Base-by-base conservation (phyloP, 352 stramenopile species). In the Phytopythium vexans region DNA sequence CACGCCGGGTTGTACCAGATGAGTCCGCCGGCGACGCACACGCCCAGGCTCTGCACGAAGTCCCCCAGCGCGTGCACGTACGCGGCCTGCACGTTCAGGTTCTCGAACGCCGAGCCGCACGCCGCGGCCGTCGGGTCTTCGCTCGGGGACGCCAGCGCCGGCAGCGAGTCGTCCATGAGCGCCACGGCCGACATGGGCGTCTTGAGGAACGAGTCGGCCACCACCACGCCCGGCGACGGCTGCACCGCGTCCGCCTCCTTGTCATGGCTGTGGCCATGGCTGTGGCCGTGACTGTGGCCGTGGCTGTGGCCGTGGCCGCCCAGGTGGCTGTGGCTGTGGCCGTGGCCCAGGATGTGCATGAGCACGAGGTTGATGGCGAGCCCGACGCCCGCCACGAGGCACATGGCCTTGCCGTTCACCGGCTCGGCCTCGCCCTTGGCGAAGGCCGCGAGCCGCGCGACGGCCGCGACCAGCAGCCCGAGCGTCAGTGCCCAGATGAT, bases 41-140 rank as follows among this genome's bases (percentile, higher is more conserved):
- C 97, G n/a, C 94, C 94, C 11, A 98, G 66, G 54, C 85, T 98
- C 77, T 99, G 97, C 35, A 98, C 74, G 46, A 99, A 92, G 72
- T 99, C 97, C 4, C 92, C 96, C 8, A 99, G 70, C 2, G 97
- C 97, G 70, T 99, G 97, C 54, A 99, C 88, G 70, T 98, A 98
- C 4, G 97, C 96, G 15, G 97, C 96, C n/a, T 89, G 79, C n/a
- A 99, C 80, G 58, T 98, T 98, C 41, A 98, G 87, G 64, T 98
- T 98, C 53, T 89, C 72, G 55, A 85, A 82, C 38, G 70, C 66
- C 2, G 74, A 69, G 35, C 57, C 58, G 10, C 52, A 12, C 16
- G 32, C 41, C 27, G 44, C 38, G 27, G 38, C 14, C 39, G 21
- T 41, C 40, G 61, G 53, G 8, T 56, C n/a, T 6, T 68, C 49